Percentiles rank a stretch among this genome's conserved stretches.
phyloP scores from a whole-genome alignment of 2,329 filamentous ascomycete species.

The Sporothrix inflata region DNA sequence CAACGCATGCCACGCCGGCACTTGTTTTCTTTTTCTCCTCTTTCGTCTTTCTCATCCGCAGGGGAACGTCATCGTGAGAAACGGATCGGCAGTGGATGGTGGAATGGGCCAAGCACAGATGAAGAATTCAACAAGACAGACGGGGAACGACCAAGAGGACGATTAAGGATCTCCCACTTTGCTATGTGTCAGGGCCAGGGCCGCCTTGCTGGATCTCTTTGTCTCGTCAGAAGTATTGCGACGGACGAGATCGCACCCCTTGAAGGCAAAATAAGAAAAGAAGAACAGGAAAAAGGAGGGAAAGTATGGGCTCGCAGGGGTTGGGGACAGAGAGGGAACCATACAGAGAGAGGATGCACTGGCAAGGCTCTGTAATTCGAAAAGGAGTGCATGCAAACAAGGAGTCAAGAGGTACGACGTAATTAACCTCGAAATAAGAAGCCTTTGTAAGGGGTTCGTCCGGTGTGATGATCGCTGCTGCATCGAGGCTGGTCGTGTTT shows the following conservation, averaged over 20 bases:
- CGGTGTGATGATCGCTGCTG: slow-evolving; percentile 10
- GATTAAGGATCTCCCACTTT: slow-evolving; percentile 1
- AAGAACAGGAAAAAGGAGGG: not conserved
- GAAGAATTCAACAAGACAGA: not conserved
- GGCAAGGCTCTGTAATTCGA: not conserved
- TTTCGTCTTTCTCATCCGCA: not conserved
- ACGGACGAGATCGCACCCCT: slow-evolving; percentile 14
- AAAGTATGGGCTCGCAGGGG: not conserved
- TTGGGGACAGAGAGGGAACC: not conserved
- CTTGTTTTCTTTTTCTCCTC: not conserved
- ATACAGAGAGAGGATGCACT: not conserved
- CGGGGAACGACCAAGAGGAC: not conserved
- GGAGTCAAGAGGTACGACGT: not conserved
- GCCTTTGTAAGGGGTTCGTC: slow-evolving; percentile 10
- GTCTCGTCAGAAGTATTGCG: slow-evolving; percentile 11
- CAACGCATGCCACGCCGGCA: not conserved
- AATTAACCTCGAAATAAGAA: not conserved
- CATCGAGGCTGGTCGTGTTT: not conserved
- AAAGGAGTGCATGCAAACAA: slow-evolving; percentile 1
- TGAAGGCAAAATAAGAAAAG: not conserved
- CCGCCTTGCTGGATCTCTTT: slow-evolving; percentile 9
- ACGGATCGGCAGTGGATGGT: slow-evolving; percentile 19
- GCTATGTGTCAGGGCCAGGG: slow-evolving; percentile 14
- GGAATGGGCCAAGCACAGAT: slow-evolving; percentile 9
- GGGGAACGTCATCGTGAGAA: slow-evolving; percentile 7